These are phyloP conservation scores for Sapria himalayana DNA, from an alignment of 345 rosid genomes.

Conservation along the genomic window DNA sequence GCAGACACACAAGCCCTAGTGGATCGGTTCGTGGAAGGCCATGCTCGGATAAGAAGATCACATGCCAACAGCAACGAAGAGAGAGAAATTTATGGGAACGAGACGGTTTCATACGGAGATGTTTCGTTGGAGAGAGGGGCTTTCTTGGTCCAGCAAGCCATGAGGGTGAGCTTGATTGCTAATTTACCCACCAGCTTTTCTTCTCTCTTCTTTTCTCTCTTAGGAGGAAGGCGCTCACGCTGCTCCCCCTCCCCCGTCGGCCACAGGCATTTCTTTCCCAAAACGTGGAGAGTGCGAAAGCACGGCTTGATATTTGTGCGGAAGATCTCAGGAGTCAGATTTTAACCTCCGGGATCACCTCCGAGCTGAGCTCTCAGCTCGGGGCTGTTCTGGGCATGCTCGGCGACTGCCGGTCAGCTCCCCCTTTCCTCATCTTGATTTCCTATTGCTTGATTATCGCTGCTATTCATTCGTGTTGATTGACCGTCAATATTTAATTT, in stretches of 20 bases:
- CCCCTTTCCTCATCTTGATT: slow-evolving; percentile 7
- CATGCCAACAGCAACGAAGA: slow-evolving; percentile 23
- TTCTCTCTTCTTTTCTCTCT: too few species aligned
- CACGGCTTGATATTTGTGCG: slow-evolving; percentile 59
- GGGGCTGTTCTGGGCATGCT: slow-evolving; percentile 99
- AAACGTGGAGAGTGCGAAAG: slow-evolving; percentile 81
- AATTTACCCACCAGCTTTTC: slow-evolving; percentile 4
- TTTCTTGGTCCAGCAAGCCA: slow-evolving; percentile 91
- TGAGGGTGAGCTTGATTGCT: slow-evolving; percentile 51
- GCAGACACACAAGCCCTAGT: slow-evolving; percentile 50
- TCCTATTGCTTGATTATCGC: too few species aligned
- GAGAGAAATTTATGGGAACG: slow-evolving; percentile 19
- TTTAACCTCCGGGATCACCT: slow-evolving; percentile 41
- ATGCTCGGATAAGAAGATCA: slow-evolving; percentile 84
- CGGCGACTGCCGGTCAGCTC: slow-evolving; percentile 82
- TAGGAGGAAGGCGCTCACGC: too few species aligned
- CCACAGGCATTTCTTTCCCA: slow-evolving; percentile 78
- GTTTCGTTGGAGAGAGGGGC: slow-evolving; percentile 92
- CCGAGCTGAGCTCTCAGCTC: slow-evolving; percentile 90
- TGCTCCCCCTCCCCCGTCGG: too few species aligned
- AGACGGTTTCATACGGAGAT: slow-evolving; percentile 62
- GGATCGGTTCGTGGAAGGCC: slow-evolving; percentile 83
- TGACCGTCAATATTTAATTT: too few species aligned
- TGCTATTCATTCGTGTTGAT: too few species aligned
- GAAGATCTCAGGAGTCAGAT: slow-evolving; percentile 70